Base-by-base conservation (phyloP, 2,329 filamentous ascomycete species). In the Xylaria hypoxylon region DNA sequence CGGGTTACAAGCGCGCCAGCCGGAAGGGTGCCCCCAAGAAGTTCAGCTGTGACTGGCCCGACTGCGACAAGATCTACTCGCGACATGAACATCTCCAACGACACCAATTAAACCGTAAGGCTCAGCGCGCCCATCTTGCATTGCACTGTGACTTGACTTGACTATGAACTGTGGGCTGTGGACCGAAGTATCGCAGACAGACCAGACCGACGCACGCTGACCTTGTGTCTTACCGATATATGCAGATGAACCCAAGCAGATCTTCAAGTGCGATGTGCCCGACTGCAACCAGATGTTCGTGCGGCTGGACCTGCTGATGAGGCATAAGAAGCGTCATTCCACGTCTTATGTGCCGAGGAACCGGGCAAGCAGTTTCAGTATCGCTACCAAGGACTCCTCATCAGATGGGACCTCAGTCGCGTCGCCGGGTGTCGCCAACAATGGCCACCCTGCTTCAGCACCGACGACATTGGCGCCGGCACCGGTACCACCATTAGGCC, bases 61-160 rank as follows among this genome's bases (percentile, higher is more conserved):
- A 87, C 42, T 96, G 92, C 78, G 90, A 90, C 70, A 94, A 94
- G 84, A 86, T 90, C 65, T 95, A 95, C 78, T 93, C 92, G 60
- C 85, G 92, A 67, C 91, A 91, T 8, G 92, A 95, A 78, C 92
- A 95, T 79, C 84, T 95, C 63, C 92, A 94, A 79, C 84, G 92
- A 56, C 92, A 95, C 79, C 91, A 94, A 80, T 78, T 95, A 75
- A 95, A 95, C 76, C 92, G 92, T 94, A 84, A 55, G 52, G 61
- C 42, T 45, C 55, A 60, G n/a, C n/a, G n/a, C n/a, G n/a, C n/a
- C 50, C 51, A 33, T 24, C 6, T 50, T 62, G 50, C 63, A 56
- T n/a, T n/a, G n/a, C n/a, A n/a, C n/a, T n/a, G n/a, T n/a, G n/a
- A n/a, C n/a, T n/a, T n/a, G n/a, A n/a, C n/a, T n/a, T n/a, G n/a